Evolutionary conservation across 768 basidiomycete species (phyloP).

Genomic region (Trametes gibbosa): DNA sequence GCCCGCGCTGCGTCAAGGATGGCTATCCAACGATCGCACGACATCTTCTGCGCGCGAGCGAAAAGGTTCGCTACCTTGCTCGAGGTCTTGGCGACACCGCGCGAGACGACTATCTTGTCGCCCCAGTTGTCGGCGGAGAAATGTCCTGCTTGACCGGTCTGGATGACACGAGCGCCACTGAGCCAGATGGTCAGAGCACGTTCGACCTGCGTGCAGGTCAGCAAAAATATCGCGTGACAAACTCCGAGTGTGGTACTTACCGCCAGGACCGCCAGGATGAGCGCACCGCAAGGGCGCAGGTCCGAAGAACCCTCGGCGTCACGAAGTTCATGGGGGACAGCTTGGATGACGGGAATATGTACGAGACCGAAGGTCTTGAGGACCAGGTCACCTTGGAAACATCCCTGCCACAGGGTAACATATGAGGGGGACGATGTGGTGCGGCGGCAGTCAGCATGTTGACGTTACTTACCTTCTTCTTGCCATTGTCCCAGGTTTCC

Average conservation of each 20-base stretch:
- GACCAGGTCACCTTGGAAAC: neutral
- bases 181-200: neutral
- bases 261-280: neutral
- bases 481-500: neutral
- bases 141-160: neutral
- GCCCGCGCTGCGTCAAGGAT: neutral
- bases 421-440: too few relatives aligned
- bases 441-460: neutral
- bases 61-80: neutral
- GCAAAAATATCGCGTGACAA: neutral
- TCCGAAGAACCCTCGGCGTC: neutral
- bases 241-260: neutral
- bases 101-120: neutral
- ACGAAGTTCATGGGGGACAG: neutral
- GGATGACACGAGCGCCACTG: neutral
- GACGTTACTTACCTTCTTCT: neutral
- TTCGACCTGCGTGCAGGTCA: neutral
- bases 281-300: neutral
- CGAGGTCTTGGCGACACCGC: neutral
- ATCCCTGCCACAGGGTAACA: neutral
- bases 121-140: neutral
- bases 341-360: neutral
- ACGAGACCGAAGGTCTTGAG: neutral
- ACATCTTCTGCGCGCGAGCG: neutral
- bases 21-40: neutral